Conservation (phyloP, 192 early-diverging fungal species). For the Oehlia diaphana region DNA sequence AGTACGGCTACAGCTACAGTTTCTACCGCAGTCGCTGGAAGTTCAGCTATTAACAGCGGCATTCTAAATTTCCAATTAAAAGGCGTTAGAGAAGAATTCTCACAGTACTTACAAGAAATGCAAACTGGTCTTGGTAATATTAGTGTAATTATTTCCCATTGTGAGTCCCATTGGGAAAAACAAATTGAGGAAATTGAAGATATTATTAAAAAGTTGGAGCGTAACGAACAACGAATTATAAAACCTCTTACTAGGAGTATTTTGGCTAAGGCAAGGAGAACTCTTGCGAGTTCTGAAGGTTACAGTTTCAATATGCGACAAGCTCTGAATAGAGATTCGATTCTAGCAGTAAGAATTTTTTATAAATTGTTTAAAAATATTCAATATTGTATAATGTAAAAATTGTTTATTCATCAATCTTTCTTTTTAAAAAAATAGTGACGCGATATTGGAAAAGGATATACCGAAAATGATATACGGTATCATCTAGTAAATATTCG, state of each 20-base stretch:
- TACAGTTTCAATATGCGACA: no score
- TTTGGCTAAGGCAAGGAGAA: background rate
- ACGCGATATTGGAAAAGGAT: no score
- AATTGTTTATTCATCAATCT: no score
- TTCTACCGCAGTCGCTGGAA: background rate
- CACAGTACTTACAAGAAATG: background rate
- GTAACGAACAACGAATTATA: background rate
- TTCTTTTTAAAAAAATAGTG: no score
- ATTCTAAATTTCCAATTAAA: background rate
- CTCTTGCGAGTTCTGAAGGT: background rate
- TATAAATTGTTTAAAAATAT: no score
- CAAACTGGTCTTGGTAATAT: background rate
- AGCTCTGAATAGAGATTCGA: no score
- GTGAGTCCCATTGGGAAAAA: background rate
- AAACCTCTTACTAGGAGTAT: background rate
- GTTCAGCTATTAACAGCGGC: background rate
- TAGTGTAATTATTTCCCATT: background rate
- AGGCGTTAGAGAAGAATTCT: background rate
- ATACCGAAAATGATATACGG: no score
- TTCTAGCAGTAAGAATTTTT: no score
- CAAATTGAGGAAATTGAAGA: background rate
- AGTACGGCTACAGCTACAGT: background rate
- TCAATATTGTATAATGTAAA: no score
- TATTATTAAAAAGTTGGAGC: background rate
- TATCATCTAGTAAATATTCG: no score